Evolutionary conservation across 352 stramenopile species (phyloP), one percentile per base, ranked within the genome.

Genomic region (Phytophthora quininea): DNA sequence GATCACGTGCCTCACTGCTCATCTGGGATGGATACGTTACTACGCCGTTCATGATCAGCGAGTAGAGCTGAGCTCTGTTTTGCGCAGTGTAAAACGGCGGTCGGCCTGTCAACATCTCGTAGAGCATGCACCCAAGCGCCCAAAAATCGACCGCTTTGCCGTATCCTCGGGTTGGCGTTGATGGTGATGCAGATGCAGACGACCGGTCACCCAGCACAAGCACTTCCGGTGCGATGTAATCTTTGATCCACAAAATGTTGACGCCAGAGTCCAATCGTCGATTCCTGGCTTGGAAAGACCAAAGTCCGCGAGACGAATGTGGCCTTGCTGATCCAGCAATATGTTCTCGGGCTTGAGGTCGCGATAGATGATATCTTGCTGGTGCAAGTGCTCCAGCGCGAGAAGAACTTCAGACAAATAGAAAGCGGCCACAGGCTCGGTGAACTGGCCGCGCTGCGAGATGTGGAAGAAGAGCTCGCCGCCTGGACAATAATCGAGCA

Each of bases 271-370:
- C 70, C 76, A 87, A 58, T 90, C 85, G 33, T 88, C 77, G 30
- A 91, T 58, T 0, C 81, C 82, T 57, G 78, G 68, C 54, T 96
- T 96, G 19, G 86, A 89, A 1, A 98, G 74, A 2, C 93, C 93
- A 69, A 98, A 98, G 64, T 98, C 93, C 7, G 86, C 90, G 24
- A 98, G 73, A 2, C 88, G 88, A 5, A 97, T 71, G 64, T 97
- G 85, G 1, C 94, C 94, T 27, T 96, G 68, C 38, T 87, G 68
- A 64, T 96, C 80, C 12, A 98, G 74, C 27, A 98, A 69, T 32
- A 98, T 82, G 61, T 98, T 98, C 63, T 97, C 90, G 1, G 91
- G 91, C 56, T 98, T 97, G 30, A 98, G 74, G 57, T 98, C 90
- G 9, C 91, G 84, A 57, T 97, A 96, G 40, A 97, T 87, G 58